Conservation (phyloP, 805 yeast genomes). For the Teunomyces stri region DNA sequence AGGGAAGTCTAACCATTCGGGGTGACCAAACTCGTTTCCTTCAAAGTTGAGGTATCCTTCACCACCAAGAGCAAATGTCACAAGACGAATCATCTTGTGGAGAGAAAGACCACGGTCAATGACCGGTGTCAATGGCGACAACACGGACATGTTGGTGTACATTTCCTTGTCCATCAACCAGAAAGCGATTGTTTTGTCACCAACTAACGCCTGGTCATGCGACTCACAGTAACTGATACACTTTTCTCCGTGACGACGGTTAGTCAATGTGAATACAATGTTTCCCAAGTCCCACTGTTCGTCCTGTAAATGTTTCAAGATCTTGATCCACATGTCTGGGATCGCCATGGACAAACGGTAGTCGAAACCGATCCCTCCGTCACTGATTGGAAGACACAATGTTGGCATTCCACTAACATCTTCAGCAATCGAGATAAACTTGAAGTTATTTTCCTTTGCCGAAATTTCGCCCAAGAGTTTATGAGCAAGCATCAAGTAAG, state of each 20-base stretch:
- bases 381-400: conserved; percentile 65
- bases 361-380: conserved; percentile 93
- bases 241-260: conserved; percentile 82
- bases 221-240: conserved; percentile 93
- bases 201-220: conserved; percentile 96
- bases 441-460: conserved; percentile 27
- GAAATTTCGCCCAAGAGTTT: conserved; percentile 60
- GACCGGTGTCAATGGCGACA: conserved; percentile 70
- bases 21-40: conserved; percentile 98
- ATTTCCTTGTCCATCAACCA: conserved; percentile 99
- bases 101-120: conserved; percentile 87
- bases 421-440: conserved; percentile 82
- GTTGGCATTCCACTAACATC: conserved; percentile 99
- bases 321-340: conserved; percentile 99
- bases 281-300: conserved; percentile 89
- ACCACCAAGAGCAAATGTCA: conserved; percentile 92
- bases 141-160: conserved; percentile 90
- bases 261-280: conserved; percentile 78
- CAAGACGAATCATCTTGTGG: conserved; percentile 84
- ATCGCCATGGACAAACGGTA: conserved; percentile 94
- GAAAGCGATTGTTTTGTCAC: conserved; percentile 93
- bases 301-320: conserved; percentile 77
- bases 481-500: conserved; percentile 90
- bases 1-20: conserved; percentile 98
- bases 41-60: conserved; percentile 95